Evolutionary conservation across 164 flowering plant species (phyloP).

Genomic region (Amborella trichopoda): DNA sequence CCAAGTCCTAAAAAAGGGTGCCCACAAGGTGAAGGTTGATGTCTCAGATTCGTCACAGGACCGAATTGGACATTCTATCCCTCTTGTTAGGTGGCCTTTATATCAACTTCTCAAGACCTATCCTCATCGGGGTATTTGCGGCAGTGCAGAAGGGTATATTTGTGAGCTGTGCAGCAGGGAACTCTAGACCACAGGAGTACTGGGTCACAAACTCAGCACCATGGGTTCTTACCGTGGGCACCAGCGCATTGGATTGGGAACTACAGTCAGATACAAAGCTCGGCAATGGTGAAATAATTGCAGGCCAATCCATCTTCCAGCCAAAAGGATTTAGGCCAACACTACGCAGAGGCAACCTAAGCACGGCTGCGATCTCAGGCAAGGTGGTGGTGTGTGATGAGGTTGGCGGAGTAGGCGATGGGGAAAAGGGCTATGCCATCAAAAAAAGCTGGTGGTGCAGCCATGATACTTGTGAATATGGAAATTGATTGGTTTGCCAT

Average conservation of each 20-base stretch:
- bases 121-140: constrained; percentile 26
- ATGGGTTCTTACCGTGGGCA: constrained; percentile 59
- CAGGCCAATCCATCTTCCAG: constrained; percentile 38
- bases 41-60: no score
- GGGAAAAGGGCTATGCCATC: constrained; percentile 31
- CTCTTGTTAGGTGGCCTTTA: no score
- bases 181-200: constrained; percentile 25
- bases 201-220: constrained; percentile 40
- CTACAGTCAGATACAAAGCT: constrained; percentile 19
- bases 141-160: constrained; percentile 43
- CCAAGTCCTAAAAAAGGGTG: not conserved
- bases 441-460: constrained; percentile 37
- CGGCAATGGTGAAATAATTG: constrained; percentile 23
- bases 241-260: constrained; percentile 35
- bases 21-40: no score
- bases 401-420: constrained; percentile 16
- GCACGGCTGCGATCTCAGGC: constrained; percentile 24
- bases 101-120: no score
- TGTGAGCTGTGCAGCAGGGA: constrained; percentile 39
- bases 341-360: constrained; percentile 12
- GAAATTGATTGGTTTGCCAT: constrained; percentile 16
- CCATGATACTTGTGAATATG: constrained; percentile 38
- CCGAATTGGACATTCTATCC: no score
- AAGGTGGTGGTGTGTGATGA: constrained; percentile 26
- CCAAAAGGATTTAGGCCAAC: constrained; percentile 13